A percentile compares a stretch with the other conserved stretches of the same genome.
phyloP scores from a whole-genome alignment of 768 basidiomycete genomes.

The Mycena belliarum region DNA sequence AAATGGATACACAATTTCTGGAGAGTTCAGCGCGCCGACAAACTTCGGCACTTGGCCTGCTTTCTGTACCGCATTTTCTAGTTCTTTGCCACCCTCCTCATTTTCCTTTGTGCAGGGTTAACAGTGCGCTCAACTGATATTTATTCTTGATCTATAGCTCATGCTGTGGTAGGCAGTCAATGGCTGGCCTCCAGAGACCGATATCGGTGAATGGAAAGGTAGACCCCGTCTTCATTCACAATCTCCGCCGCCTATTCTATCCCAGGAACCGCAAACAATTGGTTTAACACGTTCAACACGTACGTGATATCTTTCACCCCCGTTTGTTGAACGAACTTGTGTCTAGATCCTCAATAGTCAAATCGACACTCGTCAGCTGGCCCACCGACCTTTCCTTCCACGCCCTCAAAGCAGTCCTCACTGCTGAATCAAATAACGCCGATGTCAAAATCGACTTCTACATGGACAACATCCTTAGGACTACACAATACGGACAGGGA shows the following conservation, averaged over 20 bases:
- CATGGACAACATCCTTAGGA: slow-evolving; percentile 37
- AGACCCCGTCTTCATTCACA: background rate
- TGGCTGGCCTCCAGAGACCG: slow-evolving; percentile 45
- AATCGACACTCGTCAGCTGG: slow-evolving; percentile 41
- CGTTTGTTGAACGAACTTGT: background rate
- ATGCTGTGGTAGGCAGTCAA: slow-evolving; percentile 34
- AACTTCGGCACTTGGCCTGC: slow-evolving; percentile 45
- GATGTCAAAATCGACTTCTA: slow-evolving; percentile 44
- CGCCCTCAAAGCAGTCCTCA: slow-evolving; percentile 41
- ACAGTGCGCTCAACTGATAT: slow-evolving; percentile 23
- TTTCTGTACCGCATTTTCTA: slow-evolving; percentile 32
- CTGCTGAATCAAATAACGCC: slow-evolving; percentile 36
- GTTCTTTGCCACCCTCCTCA: background rate
- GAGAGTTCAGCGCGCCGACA: slow-evolving; percentile 46
- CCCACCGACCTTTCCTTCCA: slow-evolving; percentile 46
- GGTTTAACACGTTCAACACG: slow-evolving; percentile 49
- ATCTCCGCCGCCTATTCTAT: too few species aligned
- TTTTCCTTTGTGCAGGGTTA: slow-evolving; percentile 24
- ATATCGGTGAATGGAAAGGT: slow-evolving; percentile 47
- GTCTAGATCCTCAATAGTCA: slow-evolving; percentile 35
- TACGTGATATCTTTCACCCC: background rate
- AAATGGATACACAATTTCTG: slow-evolving; percentile 39
- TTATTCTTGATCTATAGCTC: background rate
- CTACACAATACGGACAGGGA: slow-evolving; percentile 41
- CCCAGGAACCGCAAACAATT: slow-evolving; percentile 39